Evolutionary conservation across 208 protist species (phyloP).

Genomic region (Herpetomonas tarakana): DNA sequence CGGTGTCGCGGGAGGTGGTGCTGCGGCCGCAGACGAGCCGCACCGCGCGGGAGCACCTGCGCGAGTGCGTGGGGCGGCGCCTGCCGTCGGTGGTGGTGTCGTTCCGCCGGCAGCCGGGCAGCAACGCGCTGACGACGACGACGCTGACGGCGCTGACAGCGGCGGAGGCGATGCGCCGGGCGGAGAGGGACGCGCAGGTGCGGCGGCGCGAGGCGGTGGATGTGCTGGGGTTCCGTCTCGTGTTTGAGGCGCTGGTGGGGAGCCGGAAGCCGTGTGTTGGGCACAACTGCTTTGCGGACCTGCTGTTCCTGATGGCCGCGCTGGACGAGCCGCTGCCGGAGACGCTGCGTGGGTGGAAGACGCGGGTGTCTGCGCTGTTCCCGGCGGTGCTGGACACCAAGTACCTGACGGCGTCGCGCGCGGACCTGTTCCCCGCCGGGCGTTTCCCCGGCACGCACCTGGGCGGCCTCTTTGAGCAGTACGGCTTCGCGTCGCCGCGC

Average conservation of each 20-base stretch:
- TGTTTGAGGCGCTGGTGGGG: slow-evolving; percentile 57
- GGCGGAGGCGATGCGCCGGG: slow-evolving; percentile 22
- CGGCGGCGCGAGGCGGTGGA: slow-evolving; percentile 34
- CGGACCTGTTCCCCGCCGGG: slow-evolving; percentile 30
- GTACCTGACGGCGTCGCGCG: slow-evolving; percentile 40
- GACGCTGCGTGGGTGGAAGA: slow-evolving; percentile 42
- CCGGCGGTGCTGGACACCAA: slow-evolving; percentile 67
- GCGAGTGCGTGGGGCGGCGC: slow-evolving; percentile 14
- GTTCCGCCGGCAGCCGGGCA: slow-evolving; percentile 33
- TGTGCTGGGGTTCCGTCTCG: slow-evolving; percentile 61
- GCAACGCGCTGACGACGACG: slow-evolving; percentile 23
- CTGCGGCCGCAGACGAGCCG: slow-evolving; percentile 34
- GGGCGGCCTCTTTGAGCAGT: slow-evolving; percentile 51
- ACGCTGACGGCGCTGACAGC: slow-evolving; percentile 31
- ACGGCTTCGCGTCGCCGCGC: slow-evolving; percentile 31
- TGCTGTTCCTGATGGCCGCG: slow-evolving; percentile 59
- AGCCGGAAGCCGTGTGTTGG: slow-evolving; percentile 68
- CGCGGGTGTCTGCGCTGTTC: slow-evolving; percentile 36
- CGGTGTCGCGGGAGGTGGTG: slow-evolving; percentile 25
- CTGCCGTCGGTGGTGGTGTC: slow-evolving; percentile 31
- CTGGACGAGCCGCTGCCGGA: slow-evolving; percentile 46
- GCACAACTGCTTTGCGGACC: slow-evolving; percentile 80
- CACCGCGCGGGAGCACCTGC: slow-evolving; percentile 38
- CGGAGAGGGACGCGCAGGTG: slow-evolving; percentile 13
- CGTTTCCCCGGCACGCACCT: slow-evolving; percentile 42